Percentiles rank a stretch among this genome's conserved stretches.
Conservation (phyloP, 495 filamentous ascomycete genomes). For the Mytilinidion resinicola region DNA sequence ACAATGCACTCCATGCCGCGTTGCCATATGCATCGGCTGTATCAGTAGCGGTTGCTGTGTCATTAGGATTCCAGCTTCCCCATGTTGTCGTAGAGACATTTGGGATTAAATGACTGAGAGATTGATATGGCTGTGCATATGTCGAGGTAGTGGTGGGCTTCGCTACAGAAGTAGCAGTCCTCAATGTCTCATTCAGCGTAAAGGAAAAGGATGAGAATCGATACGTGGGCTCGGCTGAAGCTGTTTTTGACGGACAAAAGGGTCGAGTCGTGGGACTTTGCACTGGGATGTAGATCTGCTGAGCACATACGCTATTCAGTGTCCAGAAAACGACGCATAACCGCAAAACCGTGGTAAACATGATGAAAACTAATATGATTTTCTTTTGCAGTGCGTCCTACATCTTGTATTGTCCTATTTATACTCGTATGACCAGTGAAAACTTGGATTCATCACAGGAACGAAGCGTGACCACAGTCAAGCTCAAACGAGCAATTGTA, state of each 20-base stretch:
- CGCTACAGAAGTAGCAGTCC: conserved; percentile 2
- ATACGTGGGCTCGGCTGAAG: not conserved
- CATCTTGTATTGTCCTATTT: too few species aligned
- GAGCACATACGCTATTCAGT: not conserved
- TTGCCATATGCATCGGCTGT: conserved; percentile 10
- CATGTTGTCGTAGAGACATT: conserved; percentile 10
- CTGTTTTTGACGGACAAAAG: not conserved
- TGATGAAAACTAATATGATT: too few species aligned
- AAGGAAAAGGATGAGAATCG: not conserved
- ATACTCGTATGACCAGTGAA: too few species aligned
- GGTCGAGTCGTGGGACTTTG: not conserved
- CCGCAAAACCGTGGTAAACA: too few species aligned
- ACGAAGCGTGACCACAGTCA: too few species aligned
- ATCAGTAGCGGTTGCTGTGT: conserved; percentile 9
- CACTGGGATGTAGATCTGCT: not conserved
- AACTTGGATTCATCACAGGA: too few species aligned
- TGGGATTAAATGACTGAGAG: conserved; percentile 2
- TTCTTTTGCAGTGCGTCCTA: too few species aligned
- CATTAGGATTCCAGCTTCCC: conserved; percentile 17
- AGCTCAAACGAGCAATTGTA: too few species aligned
- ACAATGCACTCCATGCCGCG: conserved; percentile 11
- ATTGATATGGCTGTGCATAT: not conserved
- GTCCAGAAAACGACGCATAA: too few species aligned
- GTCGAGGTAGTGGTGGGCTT: not conserved
- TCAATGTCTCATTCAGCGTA: conserved; percentile 2